Evolutionary conservation across 1,284 basidiomycete species (phyloP), one percentile per base, ranked within the genome.

Genomic region (Pascua sp.): DNA sequence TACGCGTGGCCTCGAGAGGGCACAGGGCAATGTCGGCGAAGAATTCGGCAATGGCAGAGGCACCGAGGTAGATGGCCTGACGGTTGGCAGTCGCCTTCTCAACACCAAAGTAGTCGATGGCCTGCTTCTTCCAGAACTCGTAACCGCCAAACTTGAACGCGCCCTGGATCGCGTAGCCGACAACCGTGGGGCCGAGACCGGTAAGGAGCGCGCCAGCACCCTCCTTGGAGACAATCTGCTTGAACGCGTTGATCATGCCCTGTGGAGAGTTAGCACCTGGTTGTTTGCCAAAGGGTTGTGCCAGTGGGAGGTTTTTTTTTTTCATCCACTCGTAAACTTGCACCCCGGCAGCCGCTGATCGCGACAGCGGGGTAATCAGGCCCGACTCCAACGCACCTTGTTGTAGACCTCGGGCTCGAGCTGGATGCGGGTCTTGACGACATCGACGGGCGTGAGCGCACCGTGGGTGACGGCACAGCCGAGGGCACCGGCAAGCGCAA

Each of bases 341-440:
- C 24, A 44, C 24, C 24, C 24, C 24, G 24, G 10, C 17, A 10
- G 15, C 42, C 17, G 10, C 12, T 3, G 15, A 15, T 44, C 42
- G 42, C 42, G n/a, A 18, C 4, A 15, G 4, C 40, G 40, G 40
- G 40, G 40, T 41, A 32, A 32, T 32, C 24, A 32, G 24, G 24
- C 24, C 7, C 24, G 32, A 36, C 11, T 8, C 2, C 54, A 17
- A 70, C 79, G 56, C 52, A 80, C 80, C 78, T 78, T 58, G 80
- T 82, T 82, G 81, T 82, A 82, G 53, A 77, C 75, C 71, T 76
- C 72, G 60, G 78, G 75, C 80, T 86, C 69, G 51, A 91, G 91
- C 87, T 97, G 93, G 87, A 97, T 96, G 82, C 94, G 91, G 78
- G 93, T 96, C 84, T 97, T 96, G 72, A 90, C 89, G 68, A 94